These are phyloP conservation scores for Aspergillus persii DNA, from an alignment of 2,329 filamentous ascomycete species.

Conservation along the genomic window DNA sequence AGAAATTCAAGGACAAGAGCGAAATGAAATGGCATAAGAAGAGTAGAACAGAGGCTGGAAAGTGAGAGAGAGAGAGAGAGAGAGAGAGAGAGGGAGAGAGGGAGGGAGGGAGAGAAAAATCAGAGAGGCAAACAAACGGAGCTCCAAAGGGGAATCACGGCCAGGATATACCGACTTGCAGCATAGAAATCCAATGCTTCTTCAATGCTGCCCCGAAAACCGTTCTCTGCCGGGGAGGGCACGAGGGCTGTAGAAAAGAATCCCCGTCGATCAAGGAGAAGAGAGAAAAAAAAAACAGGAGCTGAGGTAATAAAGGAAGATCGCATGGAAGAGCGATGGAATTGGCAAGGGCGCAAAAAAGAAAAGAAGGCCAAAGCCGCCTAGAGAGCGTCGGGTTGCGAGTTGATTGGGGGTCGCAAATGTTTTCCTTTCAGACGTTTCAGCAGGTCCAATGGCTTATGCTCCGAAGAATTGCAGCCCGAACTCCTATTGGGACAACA, in stretches of 20 bases:
- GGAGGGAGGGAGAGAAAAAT: not conserved
- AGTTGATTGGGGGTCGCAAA: not conserved
- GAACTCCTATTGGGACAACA: conserved; percentile 8
- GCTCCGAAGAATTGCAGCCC: conserved; percentile 12
- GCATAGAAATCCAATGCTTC: not conserved
- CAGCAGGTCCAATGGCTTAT: conserved; percentile 6
- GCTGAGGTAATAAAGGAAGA: conserved; percentile 6
- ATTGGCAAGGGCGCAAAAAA: not conserved
- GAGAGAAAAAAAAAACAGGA: not conserved
- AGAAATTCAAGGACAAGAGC: conserved; percentile 1
- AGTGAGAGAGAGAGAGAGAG: conserved; percentile 8
- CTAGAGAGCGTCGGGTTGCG: not conserved
- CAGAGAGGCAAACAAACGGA: too few species aligned
- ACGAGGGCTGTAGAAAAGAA: not conserved
- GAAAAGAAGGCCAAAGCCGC: not conserved
- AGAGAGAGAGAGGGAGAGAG: conserved; percentile 1
- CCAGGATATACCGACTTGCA: not conserved
- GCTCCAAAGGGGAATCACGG: not conserved
- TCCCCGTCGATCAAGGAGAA: not conserved
- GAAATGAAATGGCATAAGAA: not conserved
- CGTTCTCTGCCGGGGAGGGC: not conserved
- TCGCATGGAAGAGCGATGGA: not conserved
- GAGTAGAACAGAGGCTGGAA: not conserved
- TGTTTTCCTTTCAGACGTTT: not conserved
- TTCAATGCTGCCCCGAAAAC: not conserved